These are phyloP conservation scores for Penicillium fimorum DNA, from an alignment of 495 filamentous ascomycete genomes.

Conservation along the genomic window DNA sequence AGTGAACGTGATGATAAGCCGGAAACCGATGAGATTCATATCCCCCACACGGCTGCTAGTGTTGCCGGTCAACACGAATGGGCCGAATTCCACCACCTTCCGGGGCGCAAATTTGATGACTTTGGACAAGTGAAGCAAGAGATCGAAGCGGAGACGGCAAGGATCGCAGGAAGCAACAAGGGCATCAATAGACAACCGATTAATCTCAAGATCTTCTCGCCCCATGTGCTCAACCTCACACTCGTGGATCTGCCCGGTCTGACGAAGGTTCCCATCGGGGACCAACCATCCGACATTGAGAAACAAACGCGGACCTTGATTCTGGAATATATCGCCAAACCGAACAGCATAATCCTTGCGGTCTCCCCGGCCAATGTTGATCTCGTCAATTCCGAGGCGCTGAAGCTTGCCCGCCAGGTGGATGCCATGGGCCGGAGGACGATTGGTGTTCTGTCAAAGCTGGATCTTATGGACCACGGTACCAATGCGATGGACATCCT, in stretches of 20 bases:
- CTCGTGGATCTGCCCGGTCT: constrained; percentile 94
- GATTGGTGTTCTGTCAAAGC: constrained; percentile 95
- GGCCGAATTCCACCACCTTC: constrained; percentile 96
- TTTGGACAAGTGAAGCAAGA: constrained; percentile 92
- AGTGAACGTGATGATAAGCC: constrained; percentile 69
- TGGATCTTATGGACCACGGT: constrained; percentile 98
- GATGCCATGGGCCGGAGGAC: constrained; percentile 93
- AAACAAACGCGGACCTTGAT: constrained; percentile 98
- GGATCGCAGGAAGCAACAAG: constrained; percentile 97
- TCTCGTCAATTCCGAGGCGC: constrained; percentile 95
- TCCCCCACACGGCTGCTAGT: constrained; percentile 67
- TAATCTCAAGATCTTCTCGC: constrained; percentile 98
- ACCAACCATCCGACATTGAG: constrained; percentile 97
- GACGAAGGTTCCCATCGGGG: constrained; percentile 98
- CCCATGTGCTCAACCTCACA: constrained; percentile 93
- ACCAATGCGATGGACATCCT: constrained; percentile 98
- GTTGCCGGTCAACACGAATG: constrained; percentile 78
- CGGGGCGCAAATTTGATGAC: constrained; percentile 85
- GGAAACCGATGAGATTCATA: constrained; percentile 61
- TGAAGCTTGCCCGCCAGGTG: constrained; percentile 96
- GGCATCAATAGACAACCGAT: constrained; percentile 97
- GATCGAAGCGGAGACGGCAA: constrained; percentile 93
- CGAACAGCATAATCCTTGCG: constrained; percentile 95
- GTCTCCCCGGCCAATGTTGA: constrained; percentile 98
- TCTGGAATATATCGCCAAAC: constrained; percentile 97